Evolutionary conservation across 768 basidiomycete species (phyloP).

Genomic region (Tylopilus felleus): DNA sequence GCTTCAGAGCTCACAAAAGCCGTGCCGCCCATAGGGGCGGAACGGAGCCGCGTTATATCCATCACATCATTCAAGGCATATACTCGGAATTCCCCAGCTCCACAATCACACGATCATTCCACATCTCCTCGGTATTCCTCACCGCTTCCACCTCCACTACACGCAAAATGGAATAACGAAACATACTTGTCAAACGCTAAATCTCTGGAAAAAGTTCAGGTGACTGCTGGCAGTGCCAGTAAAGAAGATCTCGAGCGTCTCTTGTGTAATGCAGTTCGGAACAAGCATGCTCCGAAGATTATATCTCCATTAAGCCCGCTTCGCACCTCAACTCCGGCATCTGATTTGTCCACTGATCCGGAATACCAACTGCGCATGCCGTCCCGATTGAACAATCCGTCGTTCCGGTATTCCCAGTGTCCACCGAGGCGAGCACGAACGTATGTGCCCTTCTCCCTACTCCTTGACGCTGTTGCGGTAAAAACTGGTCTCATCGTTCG

Average conservation of each 20-base stretch:
- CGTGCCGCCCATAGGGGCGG: slow-evolving; percentile 30
- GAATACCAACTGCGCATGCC: slow-evolving; percentile 21
- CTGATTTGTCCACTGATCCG: slow-evolving; percentile 16
- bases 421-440: slow-evolving; percentile 21
- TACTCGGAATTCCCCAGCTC: neutral
- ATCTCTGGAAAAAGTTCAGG: neutral
- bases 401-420: slow-evolving; percentile 20
- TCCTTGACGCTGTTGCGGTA: neutral
- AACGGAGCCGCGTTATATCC: slow-evolving; percentile 25
- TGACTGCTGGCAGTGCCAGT: neutral
- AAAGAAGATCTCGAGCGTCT: slow-evolving; percentile 23
- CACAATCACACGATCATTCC: neutral
- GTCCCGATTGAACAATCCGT: slow-evolving; percentile 18
- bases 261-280: slow-evolving; percentile 23
- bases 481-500: slow-evolving; percentile 2
- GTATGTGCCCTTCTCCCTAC: slow-evolving; percentile 18
- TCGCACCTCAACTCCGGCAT: slow-evolving; percentile 13
- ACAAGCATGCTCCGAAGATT: slow-evolving; percentile 27
- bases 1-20: slow-evolving; percentile 20
- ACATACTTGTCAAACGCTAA: neutral
- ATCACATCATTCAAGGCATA: slow-evolving; percentile 12
- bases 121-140: slow-evolving; percentile 9
- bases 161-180: slow-evolving; percentile 4
- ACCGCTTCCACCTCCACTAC: slow-evolving; percentile 2
- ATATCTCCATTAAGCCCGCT: slow-evolving; percentile 33